Evolutionary conservation across 257 asterid genomes (phyloP), one percentile per base, ranked within the genome.

Genomic region (Penstemon eatonii): DNA sequence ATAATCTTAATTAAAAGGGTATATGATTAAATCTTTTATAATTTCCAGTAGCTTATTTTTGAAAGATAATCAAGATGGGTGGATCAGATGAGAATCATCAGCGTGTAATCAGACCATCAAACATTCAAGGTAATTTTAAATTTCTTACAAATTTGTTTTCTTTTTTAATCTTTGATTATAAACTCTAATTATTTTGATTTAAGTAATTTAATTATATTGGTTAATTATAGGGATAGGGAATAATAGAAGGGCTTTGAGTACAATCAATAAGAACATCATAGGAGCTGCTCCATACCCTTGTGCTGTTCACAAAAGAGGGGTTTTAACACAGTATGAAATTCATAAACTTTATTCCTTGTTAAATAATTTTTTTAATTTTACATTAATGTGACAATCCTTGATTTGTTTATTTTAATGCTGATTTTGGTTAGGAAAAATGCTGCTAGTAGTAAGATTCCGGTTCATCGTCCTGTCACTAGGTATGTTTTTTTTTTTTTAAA

Each of bases 381-480:
- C 33, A 25, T 49, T 37, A 37, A 15, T 55, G 41, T 46, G 42
- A 25, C 3, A 15, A 13, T 57, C 1, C 56, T 49, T 36, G 6
- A 4, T 67, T 44, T 66, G n/a, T 49, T 15, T 46, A 33, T 1
- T 9, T 7, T 39, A 15, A 60, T 45, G 66, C 53, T 47, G 68
- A 54, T 69, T 63, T 65, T 76, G 74, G 73, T 68, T 78, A 92
- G 98, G 69, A 80, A 78, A 70, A 79, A 75, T 75, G 77, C 55
- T n/a, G 67, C 68, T 55, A 67, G 68, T 50, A 60, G 57, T 70
- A 87, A 79, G 83, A 78, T 56, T 51, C 96, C 85, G 8, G 72
- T 71, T 37, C 91, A 84, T 73, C 87, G 96, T 8, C 97, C 97
- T 0, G 69, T 89, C 58, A 89, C 97, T 56, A 89, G 97, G 97